These are phyloP conservation scores for Exutisphaerella laricina DNA, from an alignment of 2,329 filamentous ascomycete species.

Conservation along the genomic window DNA sequence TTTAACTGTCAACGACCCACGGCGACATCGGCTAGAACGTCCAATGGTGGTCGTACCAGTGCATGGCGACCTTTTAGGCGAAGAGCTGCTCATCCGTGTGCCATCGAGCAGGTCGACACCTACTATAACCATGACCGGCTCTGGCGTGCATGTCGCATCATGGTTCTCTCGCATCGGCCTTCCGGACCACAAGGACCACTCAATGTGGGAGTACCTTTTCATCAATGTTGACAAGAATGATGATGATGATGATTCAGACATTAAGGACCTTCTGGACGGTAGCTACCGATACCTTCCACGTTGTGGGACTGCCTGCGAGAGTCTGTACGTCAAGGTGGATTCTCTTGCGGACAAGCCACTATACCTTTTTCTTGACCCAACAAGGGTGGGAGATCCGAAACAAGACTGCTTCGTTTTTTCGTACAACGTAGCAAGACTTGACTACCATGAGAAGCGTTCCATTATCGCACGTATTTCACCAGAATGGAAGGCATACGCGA, in stretches of 20 bases:
- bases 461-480: constrained; percentile 44
- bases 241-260: constrained; percentile 13
- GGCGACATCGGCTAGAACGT: constrained; percentile 23
- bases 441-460: constrained; percentile 43
- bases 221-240: constrained; percentile 33
- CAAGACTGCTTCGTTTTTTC: constrained; percentile 56
- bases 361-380: constrained; percentile 56
- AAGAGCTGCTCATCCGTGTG: constrained; percentile 41
- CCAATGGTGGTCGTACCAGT: constrained; percentile 26
- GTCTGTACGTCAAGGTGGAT: constrained; percentile 46
- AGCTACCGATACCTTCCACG: constrained; percentile 47
- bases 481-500: constrained; percentile 39
- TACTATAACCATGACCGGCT: constrained; percentile 25
- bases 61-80: constrained; percentile 34
- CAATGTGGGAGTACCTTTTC: constrained; percentile 41
- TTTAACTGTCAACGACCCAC: constrained; percentile 20
- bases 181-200: constrained; percentile 36
- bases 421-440: constrained; percentile 41
- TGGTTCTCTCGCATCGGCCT: constrained; percentile 37
- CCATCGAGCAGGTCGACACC: constrained; percentile 11
- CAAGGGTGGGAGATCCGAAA: constrained; percentile 41
- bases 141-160: constrained; percentile 25
- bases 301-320: constrained; percentile 54
- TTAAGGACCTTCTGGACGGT: constrained; percentile 38
- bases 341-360: constrained; percentile 30